phyloP scores from a whole-genome alignment of 495 filamentous ascomycete genomes.

The Podospora didyma region DNA sequence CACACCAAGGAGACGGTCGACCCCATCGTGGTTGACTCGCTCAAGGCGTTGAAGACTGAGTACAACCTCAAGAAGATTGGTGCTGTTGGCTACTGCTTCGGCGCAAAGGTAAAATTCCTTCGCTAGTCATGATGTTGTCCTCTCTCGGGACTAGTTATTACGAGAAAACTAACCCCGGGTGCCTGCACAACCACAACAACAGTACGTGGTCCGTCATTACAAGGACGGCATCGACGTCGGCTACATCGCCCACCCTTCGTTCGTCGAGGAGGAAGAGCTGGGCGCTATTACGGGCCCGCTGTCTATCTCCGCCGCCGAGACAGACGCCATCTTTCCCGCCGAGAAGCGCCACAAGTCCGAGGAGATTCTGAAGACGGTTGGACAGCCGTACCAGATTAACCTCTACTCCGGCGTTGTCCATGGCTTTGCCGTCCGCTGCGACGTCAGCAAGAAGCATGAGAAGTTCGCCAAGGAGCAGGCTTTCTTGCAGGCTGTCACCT shows the following conservation, averaged over 20 bases:
- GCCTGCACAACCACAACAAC: no score
- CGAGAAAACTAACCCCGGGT: no score
- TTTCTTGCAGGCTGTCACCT: slow-evolving; percentile 72
- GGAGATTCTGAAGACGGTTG: slow-evolving; percentile 53
- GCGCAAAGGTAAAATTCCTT: slow-evolving; percentile 45
- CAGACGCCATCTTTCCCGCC: slow-evolving; percentile 72
- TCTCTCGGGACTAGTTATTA: no score
- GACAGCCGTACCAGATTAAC: slow-evolving; percentile 74
- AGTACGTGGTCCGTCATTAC: slow-evolving; percentile 46
- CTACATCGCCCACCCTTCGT: slow-evolving; percentile 72
- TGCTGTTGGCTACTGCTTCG: slow-evolving; percentile 77
- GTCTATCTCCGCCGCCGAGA: slow-evolving; percentile 74
- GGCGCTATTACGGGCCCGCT: slow-evolving; percentile 65
- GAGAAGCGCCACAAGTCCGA: slow-evolving; percentile 62
- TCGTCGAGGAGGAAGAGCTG: slow-evolving; percentile 74
- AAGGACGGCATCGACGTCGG: slow-evolving; percentile 53
- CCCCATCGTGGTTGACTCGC: slow-evolving; percentile 43
- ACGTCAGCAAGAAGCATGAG: slow-evolving; percentile 53
- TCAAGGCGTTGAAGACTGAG: slow-evolving; percentile 45
- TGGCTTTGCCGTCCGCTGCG: slow-evolving; percentile 74
- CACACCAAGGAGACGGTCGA: slow-evolving; percentile 58
- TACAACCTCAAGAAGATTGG: slow-evolving; percentile 62
- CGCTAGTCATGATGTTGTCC: not conserved
- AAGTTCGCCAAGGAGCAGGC: slow-evolving; percentile 85
- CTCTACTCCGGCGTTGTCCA: slow-evolving; percentile 72